Conservation (phyloP, 495 filamentous ascomycete species). For the Penicillium chermesinum region DNA sequence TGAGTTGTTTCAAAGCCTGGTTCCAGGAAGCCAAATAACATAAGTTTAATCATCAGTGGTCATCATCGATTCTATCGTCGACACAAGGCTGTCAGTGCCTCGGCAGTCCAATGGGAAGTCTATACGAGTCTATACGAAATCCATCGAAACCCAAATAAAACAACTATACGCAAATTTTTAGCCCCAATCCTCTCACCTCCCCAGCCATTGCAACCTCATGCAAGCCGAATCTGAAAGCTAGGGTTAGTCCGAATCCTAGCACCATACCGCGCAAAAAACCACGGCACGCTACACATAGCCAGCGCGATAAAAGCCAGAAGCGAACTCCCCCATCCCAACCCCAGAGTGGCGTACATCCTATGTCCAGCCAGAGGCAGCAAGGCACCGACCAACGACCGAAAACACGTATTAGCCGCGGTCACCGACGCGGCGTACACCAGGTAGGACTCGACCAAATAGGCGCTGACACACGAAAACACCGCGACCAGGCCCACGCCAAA, state of each 20-base stretch:
- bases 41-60: too few relatives aligned
- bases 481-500: constrained; percentile 61
- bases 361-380: constrained; percentile 39
- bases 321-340: constrained; percentile 41
- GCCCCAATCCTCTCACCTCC: not conserved
- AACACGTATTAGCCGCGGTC: constrained; percentile 53
- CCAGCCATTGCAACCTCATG: too few relatives aligned
- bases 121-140: not conserved
- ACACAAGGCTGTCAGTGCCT: too few relatives aligned
- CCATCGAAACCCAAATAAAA: not conserved
- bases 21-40: too few relatives aligned
- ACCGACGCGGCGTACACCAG: constrained; percentile 65
- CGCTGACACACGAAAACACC: constrained; percentile 49
- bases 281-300: constrained; percentile 21
- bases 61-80: too few relatives aligned
- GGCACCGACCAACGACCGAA: constrained; percentile 58
- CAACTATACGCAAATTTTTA: not conserved
- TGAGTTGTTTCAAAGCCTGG: too few relatives aligned
- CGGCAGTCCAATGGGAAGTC: too few relatives aligned
- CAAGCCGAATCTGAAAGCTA: constrained; percentile 1
- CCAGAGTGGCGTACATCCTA: constrained; percentile 38
- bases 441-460: constrained; percentile 63
- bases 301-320: constrained; percentile 44
- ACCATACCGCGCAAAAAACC: constrained; percentile 39
- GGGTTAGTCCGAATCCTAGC: constrained; percentile 16